Base-by-base conservation (phyloP, 257 asterid genomes). In the Penstemon davidsonii region DNA sequence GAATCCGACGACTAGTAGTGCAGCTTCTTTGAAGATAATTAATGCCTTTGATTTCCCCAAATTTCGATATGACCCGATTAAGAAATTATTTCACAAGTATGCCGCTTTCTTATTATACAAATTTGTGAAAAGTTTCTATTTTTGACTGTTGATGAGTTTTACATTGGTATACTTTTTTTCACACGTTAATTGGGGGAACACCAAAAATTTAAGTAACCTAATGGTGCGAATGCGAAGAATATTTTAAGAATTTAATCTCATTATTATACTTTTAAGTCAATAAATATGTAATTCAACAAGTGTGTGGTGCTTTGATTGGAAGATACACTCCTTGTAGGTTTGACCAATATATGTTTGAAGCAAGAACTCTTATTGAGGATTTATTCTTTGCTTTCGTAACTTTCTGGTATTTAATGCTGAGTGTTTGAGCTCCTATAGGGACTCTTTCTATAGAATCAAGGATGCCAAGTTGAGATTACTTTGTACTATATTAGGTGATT, bases 31-130 rank as follows among this genome's bases (percentile, higher is more conserved):
- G 87, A 83, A 82, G 49, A 79, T 86, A 47, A 83, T 86, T 61
- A 85, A 88, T 73, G 91, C 91, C n/a, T 91, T 91, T 68, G 88
- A 85, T 73, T 73, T 86, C 65, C 93, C 91, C 40, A 91, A 88
- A 75, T 94, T 79, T 59, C 82, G 83, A 53, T 94, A 87, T 12
- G 98, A 94, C 67, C 80, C 89, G 15, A 83, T 87, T 67, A 94
- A 80, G 88, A 94, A 91, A 62, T 52, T 75, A 73, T 91, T 94
- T 72, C 74, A 76, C 75, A 82, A 79, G 96, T 91, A 88, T 15
- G 90, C 2, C 9, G 38, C 33, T 59, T 56, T n/a, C 57, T 71
- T 43, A 19, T 71, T 71, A 46, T 64, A 25, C 0, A 71, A 72
- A 50, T 66, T 49, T 64, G 3, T 62, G 6, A 40, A 1, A 18